Evolutionary conservation across 1,284 basidiomycete genomes (phyloP).

Genomic region (Sporisorium reilianum): DNA sequence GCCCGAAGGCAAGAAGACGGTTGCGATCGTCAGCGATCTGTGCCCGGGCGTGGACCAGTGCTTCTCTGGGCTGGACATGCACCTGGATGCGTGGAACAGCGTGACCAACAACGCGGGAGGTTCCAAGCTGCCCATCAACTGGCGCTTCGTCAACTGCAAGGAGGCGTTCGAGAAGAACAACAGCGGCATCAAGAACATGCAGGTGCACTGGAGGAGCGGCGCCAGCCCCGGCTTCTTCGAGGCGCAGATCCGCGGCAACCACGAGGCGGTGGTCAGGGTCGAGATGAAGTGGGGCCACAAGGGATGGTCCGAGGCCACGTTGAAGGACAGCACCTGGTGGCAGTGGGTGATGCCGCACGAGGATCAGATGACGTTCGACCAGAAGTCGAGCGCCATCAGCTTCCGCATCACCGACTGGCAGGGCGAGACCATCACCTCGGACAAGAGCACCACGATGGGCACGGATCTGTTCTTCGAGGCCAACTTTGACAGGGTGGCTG

Average conservation of each 20-base stretch:
- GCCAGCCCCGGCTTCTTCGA: constrained; percentile 36
- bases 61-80: constrained; percentile 50
- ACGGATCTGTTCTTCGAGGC: constrained; percentile 27
- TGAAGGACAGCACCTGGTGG: constrained; percentile 35
- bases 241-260: constrained; percentile 36
- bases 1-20: constrained; percentile 23
- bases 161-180: constrained; percentile 20
- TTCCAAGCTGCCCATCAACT: constrained; percentile 39
- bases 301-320: constrained; percentile 17
- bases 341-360: constrained; percentile 12
- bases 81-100: constrained; percentile 43
- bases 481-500: constrained; percentile 33
- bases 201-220: constrained; percentile 41
- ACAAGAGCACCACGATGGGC: constrained; percentile 22
- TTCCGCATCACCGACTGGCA: constrained; percentile 50
- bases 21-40: constrained; percentile 45
- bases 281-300: constrained; percentile 20
- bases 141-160: constrained; percentile 47
- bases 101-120: constrained; percentile 28
- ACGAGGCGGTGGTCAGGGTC: constrained; percentile 39
- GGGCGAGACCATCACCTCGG: constrained; percentile 41
- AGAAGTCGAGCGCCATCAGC: constrained; percentile 3
- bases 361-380: background rate
- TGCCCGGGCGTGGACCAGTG: constrained; percentile 48
- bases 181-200: constrained; percentile 21